A percentile compares a stretch with the other conserved stretches of the same genome.
Conservation (phyloP, 83 land plant genomes). For the Diphasiastrum complanatum region DNA sequence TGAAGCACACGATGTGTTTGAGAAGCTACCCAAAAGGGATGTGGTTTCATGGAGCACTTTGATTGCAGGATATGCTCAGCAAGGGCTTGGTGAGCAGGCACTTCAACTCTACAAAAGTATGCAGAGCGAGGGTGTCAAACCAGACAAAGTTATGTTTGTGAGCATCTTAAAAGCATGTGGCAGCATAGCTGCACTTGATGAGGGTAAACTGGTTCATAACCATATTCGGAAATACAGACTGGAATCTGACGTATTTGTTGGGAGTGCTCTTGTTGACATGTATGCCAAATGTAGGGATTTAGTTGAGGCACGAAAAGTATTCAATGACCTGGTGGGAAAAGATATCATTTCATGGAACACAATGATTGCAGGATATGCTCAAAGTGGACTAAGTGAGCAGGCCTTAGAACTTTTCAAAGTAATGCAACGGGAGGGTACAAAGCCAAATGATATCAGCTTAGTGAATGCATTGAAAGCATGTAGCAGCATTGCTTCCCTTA, state of each 20-base stretch:
- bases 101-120: conserved; percentile 23
- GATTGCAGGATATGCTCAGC: conserved; percentile 38
- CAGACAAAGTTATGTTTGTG: neutral
- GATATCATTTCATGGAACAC: neutral
- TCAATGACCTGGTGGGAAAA: neutral
- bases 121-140: conserved; percentile 13
- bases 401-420: neutral
- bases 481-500: neutral
- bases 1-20: conserved; percentile 1
- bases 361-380: neutral
- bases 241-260: neutral
- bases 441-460: neutral
- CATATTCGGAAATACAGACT: neutral
- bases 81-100: conserved; percentile 25
- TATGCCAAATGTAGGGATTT: conserved; percentile 11
- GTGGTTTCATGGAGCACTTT: conserved; percentile 36
- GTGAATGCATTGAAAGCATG: neutral
- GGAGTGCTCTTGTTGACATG: conserved; percentile 11
- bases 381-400: neutral
- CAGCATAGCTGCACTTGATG: neutral
- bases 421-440: neutral
- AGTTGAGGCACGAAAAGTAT: neutral
- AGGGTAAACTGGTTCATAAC: neutral
- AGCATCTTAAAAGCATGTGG: conserved; percentile 1
- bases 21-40: neutral